A percentile compares a stretch with the other conserved stretches of the same genome.
These are phyloP conservation scores for Malassezia psittaci DNA, from an alignment of 1,284 basidiomycete species.

Conservation along the genomic window DNA sequence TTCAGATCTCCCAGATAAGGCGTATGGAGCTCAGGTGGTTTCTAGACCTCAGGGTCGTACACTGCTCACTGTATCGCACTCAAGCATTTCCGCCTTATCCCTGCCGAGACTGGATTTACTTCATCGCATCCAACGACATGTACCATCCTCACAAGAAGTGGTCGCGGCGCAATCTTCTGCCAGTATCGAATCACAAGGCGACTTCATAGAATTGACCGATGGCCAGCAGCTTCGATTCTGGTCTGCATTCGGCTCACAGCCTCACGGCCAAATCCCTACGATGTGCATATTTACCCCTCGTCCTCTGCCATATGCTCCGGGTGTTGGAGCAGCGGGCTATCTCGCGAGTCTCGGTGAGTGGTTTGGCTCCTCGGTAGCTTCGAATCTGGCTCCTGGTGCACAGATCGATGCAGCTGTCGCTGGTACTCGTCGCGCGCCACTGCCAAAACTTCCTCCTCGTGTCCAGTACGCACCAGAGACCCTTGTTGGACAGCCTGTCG, in stretches of 20 bases:
- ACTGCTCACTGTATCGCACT: conserved; percentile 22
- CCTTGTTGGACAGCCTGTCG: conserved; percentile 15
- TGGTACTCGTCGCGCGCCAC: conserved; percentile 25
- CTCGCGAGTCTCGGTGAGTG: conserved; percentile 31
- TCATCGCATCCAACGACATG: conserved; percentile 33
- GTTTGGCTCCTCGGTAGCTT: conserved; percentile 28
- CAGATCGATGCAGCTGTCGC: conserved; percentile 29
- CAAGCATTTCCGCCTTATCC: conserved; percentile 28
- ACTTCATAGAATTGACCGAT: conserved; percentile 35
- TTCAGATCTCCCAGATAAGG: conserved; percentile 26
- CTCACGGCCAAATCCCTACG: conserved; percentile 28
- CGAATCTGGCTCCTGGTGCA: conserved; percentile 24
- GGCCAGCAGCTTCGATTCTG: conserved; percentile 38
- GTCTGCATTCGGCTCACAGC: conserved; percentile 31
- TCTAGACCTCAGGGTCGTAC: conserved; percentile 24
- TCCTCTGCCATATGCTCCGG: conserved; percentile 29
- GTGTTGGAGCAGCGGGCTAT: conserved; percentile 27
- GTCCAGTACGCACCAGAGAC: conserved; percentile 1
- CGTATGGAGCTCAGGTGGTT: conserved; percentile 27
- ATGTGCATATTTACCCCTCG: conserved; percentile 23
- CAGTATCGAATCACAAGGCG: conserved; percentile 28
- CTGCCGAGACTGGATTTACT: conserved; percentile 30
- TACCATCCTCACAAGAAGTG: conserved; percentile 22
- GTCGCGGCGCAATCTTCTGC: conserved; percentile 7
- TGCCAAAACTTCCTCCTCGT: conserved; percentile 22